phyloP scores from a whole-genome alignment of 371 early-diverging fungal genomes.

The Mortierella sp. region DNA sequence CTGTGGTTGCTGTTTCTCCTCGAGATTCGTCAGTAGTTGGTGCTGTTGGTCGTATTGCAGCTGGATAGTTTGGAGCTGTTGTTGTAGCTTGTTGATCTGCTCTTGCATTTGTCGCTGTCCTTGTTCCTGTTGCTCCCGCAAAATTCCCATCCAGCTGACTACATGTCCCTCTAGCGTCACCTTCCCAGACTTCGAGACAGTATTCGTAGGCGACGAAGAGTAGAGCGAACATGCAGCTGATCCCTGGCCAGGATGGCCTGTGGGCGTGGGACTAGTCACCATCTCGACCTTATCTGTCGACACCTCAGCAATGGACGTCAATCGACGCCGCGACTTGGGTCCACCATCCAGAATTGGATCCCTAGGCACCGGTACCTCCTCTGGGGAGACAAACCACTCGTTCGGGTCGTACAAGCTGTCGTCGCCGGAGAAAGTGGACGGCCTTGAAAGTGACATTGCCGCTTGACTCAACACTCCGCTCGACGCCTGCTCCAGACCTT shows the following conservation, averaged over 20 bases:
- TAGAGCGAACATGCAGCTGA: neutral
- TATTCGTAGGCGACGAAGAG: neutral
- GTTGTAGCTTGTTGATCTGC: neutral
- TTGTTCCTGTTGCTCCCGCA: neutral
- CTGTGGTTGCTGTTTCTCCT: neutral
- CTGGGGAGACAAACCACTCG: neutral
- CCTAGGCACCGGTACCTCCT: neutral
- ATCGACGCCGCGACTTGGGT: neutral
- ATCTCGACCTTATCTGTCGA: neutral
- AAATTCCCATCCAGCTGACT: neutral
- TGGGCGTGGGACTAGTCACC: neutral
- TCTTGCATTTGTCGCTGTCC: neutral
- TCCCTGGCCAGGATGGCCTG: neutral
- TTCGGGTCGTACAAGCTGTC: conserved; percentile 2
- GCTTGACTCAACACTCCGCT: neutral
- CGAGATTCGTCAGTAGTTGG: neutral
- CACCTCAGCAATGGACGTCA: neutral
- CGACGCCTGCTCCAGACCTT: neutral
- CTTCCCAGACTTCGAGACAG: neutral
- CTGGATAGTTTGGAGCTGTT: neutral
- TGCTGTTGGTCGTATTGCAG: neutral
- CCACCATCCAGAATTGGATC: no score
- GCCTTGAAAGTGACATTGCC: neutral
- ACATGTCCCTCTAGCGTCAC: neutral
- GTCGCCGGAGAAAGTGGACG: neutral